A percentile compares a stretch with the other conserved stretches of the same genome.
phyloP scores from a whole-genome alignment of 352 stramenopile genomes.

The Phytopythium montanum region DNA sequence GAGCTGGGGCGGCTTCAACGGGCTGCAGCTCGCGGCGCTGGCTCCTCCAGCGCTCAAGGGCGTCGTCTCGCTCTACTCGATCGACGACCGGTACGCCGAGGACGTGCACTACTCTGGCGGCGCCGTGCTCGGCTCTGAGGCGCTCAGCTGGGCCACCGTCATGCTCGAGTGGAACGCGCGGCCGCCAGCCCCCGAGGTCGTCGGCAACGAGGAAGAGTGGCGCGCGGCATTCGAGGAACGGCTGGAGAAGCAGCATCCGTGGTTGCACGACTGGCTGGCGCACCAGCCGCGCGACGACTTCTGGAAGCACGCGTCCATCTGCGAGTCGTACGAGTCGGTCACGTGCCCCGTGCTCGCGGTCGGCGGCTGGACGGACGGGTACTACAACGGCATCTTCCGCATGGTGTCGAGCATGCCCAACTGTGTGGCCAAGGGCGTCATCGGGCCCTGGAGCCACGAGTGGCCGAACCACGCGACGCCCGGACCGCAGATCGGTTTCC shows the following conservation, averaged over 20 bases:
- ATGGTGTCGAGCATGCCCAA: slow-evolving; percentile 34
- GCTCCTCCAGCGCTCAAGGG: slow-evolving; percentile 31
- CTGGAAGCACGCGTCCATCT: slow-evolving; percentile 45
- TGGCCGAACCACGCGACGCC: slow-evolving; percentile 44
- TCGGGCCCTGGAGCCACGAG: slow-evolving; percentile 52
- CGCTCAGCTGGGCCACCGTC: slow-evolving; percentile 45
- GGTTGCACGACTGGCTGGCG: slow-evolving; percentile 43
- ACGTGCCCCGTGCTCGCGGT: slow-evolving; percentile 39
- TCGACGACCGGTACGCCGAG: slow-evolving; percentile 49
- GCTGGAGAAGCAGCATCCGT: slow-evolving; percentile 38
- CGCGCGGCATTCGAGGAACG: slow-evolving; percentile 22
- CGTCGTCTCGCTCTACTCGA: slow-evolving; percentile 50
- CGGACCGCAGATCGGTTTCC: slow-evolving; percentile 38
- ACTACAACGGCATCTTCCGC: slow-evolving; percentile 44
- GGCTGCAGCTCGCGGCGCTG: slow-evolving; percentile 40
- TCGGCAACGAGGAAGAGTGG: slow-evolving; percentile 29
- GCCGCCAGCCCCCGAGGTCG: slow-evolving; percentile 29
- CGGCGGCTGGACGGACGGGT: slow-evolving; percentile 45
- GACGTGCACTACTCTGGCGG: slow-evolving; percentile 51
- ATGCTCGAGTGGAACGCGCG: slow-evolving; percentile 46
- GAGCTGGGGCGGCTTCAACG: slow-evolving; percentile 54
- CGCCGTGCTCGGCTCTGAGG: slow-evolving; percentile 38
- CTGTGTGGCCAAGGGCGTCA: slow-evolving; percentile 32
- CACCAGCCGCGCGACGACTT: slow-evolving; percentile 43
- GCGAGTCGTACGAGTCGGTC: slow-evolving; percentile 29